Evolutionary conservation across 352 stramenopile species (phyloP).

Genomic region (Phytophthora vignae): DNA sequence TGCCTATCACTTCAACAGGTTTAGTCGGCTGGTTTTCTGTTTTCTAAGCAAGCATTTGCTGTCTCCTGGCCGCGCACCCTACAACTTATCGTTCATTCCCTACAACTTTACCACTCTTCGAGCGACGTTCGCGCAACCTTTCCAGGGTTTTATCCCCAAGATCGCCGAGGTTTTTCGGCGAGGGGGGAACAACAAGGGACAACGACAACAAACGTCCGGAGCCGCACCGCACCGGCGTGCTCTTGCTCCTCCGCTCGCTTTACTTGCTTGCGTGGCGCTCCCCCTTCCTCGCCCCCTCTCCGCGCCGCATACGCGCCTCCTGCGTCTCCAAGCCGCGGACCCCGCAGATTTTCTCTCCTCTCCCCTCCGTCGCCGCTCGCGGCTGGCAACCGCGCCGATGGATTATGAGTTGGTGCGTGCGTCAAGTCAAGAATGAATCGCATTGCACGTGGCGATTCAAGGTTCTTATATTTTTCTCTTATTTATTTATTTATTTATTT

Average conservation of each 20-base stretch:
- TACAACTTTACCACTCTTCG: neutral
- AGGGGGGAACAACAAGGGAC: constrained; percentile 32
- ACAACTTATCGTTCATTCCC: neutral
- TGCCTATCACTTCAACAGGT: too few relatives aligned
- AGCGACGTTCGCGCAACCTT: neutral
- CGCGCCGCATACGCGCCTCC: neutral
- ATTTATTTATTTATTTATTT: neutral
- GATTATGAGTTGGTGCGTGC: constrained; percentile 58
- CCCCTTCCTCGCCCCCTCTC: neutral
- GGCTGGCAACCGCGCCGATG: constrained; percentile 26
- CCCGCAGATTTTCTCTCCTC: neutral
- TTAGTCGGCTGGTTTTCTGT: neutral
- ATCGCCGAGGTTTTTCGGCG: constrained; percentile 14
- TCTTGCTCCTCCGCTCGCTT: neutral
- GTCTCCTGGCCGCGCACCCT: neutral
- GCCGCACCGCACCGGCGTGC: neutral
- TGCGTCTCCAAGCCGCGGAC: neutral
- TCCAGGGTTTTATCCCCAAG: neutral
- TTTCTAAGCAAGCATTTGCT: neutral
- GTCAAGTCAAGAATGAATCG: constrained; percentile 2
- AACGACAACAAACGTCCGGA: constrained; percentile 9
- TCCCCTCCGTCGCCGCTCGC: too few relatives aligned
- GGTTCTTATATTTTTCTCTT: constrained; percentile 32
- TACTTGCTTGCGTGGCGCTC: neutral
- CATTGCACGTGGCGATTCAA: constrained; percentile 19